Evolutionary conservation across 495 filamentous ascomycete species (phyloP), one percentile per base, ranked within the genome.

Genomic region (Aspergillus coremiiformis): DNA sequence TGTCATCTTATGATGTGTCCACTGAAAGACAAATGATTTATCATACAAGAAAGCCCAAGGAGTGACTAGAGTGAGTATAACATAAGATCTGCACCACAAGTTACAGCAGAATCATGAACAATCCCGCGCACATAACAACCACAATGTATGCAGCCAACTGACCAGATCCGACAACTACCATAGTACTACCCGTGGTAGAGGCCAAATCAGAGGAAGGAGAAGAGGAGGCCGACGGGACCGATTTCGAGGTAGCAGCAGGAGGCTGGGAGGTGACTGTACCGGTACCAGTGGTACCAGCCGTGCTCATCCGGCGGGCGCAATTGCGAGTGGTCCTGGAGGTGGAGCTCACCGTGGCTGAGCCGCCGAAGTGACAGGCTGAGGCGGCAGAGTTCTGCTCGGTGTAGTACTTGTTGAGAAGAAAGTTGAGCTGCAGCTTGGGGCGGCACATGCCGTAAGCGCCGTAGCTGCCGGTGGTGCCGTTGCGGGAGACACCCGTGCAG

Each of bases 401-500:
- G 70, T 91, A 93, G 77, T 95, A 98, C 51, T 76, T 67, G 72
- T 95, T 84, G 55, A 96, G 76, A 27, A 83, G 86, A 64, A 83
- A 95, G 46, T 82, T 83, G 21, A 97, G 82, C 70, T 93, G 79
- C 67, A 95, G 76, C 54, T 75, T 80, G 56, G 82, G 54, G 58
- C 77, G 78, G 77, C 93, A 98, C 87, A 95, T 94, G 68, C 83
- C 81, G 73, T 90, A 97, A 5, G 88, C 83, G 44, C 93, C 93
- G 66, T 94, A 98, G 20, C 72, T 72, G 44, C 90, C 93, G 19
- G 76, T 80, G 44, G 80, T 81, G 12, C 73, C 78, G 65, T 96
- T 88, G 56, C 76, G 70, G 39, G 66, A 66, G 65, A 97, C 84
- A 35, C 89, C 91, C 6, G 66, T 68, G 72, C 93, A 95, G 51